These are phyloP conservation scores for Colletotrichum simmondsii DNA, from an alignment of 2,329 filamentous ascomycete genomes.

Conservation along the genomic window DNA sequence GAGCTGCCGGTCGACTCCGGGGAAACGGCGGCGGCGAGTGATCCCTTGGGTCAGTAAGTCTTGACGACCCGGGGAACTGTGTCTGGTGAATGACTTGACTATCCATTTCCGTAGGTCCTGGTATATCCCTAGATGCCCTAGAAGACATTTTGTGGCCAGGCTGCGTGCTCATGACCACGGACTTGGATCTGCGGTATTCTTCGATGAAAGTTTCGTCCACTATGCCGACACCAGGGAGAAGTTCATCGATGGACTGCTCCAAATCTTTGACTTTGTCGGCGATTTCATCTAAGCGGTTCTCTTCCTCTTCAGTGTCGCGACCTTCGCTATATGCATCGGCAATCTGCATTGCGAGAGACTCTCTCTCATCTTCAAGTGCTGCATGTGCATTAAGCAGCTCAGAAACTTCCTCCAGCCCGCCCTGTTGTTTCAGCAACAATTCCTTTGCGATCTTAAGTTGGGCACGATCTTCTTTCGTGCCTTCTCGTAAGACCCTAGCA, in stretches of 20 bases:
- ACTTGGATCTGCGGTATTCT: constrained; percentile 38
- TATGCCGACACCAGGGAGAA: constrained; percentile 57
- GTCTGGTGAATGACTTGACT: constrained; percentile 65
- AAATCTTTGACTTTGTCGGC: constrained; percentile 51
- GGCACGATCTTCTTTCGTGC: constrained; percentile 56
- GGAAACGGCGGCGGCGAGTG: constrained; percentile 36
- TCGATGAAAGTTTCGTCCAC: constrained; percentile 53
- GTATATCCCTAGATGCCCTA: neutral
- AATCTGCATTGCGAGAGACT: constrained; percentile 58
- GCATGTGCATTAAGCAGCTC: constrained; percentile 55
- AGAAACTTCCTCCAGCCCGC: constrained; percentile 53
- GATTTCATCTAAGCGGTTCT: constrained; percentile 60
- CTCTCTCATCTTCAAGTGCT: constrained; percentile 53
- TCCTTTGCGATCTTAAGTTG: constrained; percentile 63
- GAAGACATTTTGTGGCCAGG: constrained; percentile 38
- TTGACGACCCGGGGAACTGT: constrained; percentile 48
- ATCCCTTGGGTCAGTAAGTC: constrained; percentile 27
- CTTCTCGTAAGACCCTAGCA: constrained; percentile 57
- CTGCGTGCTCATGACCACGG: constrained; percentile 40
- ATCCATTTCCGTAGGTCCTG: constrained; percentile 42
- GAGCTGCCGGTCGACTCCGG: constrained; percentile 22
- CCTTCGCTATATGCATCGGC: constrained; percentile 62
- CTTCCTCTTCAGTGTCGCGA: constrained; percentile 63
- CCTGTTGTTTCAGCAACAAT: constrained; percentile 56
- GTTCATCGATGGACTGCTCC: constrained; percentile 53